Evolutionary conservation across 2,329 filamentous ascomycete genomes (phyloP).

Genomic region (Clonostachys solani): DNA sequence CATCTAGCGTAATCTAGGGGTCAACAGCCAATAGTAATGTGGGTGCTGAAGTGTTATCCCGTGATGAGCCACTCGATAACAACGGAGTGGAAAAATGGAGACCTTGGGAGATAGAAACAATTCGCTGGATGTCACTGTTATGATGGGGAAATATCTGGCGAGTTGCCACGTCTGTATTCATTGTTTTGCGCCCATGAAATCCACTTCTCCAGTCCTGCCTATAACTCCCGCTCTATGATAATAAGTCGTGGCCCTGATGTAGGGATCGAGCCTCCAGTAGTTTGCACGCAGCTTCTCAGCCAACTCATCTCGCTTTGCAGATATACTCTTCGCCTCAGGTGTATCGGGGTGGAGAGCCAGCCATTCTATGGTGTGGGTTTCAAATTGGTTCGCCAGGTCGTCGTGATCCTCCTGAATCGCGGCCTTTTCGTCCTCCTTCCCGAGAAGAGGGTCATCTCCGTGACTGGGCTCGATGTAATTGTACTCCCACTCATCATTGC

Average conservation of each 20-base stretch:
- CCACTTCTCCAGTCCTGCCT: slow-evolving; percentile 1
- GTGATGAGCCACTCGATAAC: too few relatives aligned
- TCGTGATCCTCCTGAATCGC: slow-evolving; percentile 30
- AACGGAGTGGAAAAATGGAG: too few relatives aligned
- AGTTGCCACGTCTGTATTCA: background rate
- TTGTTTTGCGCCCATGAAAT: slow-evolving; percentile 2
- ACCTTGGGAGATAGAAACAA: too few relatives aligned
- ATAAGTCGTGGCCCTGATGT: slow-evolving; percentile 30
- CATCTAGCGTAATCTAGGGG: too few relatives aligned
- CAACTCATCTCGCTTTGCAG: slow-evolving; percentile 25
- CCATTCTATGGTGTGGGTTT: slow-evolving; percentile 57
- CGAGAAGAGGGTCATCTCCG: slow-evolving; percentile 49
- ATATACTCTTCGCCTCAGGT: slow-evolving; percentile 3
- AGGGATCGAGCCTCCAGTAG: slow-evolving; percentile 70
- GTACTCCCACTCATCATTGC: slow-evolving; percentile 65
- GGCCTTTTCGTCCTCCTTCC: slow-evolving; percentile 30
- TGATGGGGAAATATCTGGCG: background rate
- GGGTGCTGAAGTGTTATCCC: too few relatives aligned
- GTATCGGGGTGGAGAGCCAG: slow-evolving; percentile 31
- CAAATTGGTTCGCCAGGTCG: slow-evolving; percentile 48
- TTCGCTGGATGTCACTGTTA: too few relatives aligned
- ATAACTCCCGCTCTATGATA: slow-evolving; percentile 4
- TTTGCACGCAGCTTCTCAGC: slow-evolving; percentile 49
- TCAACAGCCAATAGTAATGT: too few relatives aligned
- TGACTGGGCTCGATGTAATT: slow-evolving; percentile 55